These are phyloP conservation scores for Myxozyma geophila DNA, from an alignment of 805 yeast genomes.

Conservation along the genomic window DNA sequence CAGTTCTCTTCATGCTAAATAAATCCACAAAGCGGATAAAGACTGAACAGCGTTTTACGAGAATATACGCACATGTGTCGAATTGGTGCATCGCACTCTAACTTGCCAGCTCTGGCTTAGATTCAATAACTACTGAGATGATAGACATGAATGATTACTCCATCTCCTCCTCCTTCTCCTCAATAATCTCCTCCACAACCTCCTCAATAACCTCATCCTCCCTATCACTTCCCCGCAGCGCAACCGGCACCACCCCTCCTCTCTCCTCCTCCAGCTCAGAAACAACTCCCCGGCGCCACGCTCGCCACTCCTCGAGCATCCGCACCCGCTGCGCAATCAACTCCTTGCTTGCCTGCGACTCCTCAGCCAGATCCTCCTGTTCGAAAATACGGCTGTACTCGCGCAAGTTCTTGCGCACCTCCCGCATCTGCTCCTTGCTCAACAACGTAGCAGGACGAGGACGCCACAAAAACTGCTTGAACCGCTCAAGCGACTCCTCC, in stretches of 20 bases:
- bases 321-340: slow-evolving; percentile 82
- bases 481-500: slow-evolving; percentile 78
- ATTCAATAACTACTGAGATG: no score
- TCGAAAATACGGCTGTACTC: slow-evolving; percentile 93
- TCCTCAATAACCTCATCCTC: slow-evolving; percentile 72
- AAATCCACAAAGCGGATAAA: no score
- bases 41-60: no score
- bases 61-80: no score
- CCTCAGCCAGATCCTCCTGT: slow-evolving; percentile 94
- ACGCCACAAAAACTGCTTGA: slow-evolving; percentile 93
- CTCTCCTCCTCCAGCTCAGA: slow-evolving; percentile 53
- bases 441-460: slow-evolving; percentile 88
- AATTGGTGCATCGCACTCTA: no score
- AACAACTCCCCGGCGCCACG: slow-evolving; percentile 66
- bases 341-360: slow-evolving; percentile 88
- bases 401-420: slow-evolving; percentile 84
- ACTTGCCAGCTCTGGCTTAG: no score
- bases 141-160: no score
- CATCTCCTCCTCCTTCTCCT: slow-evolving; percentile 52
- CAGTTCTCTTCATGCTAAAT: no score
- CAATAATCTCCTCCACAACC: slow-evolving; percentile 62
- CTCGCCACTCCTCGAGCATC: slow-evolving; percentile 81
- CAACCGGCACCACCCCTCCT: slow-evolving; percentile 49
- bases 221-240: slow-evolving; percentile 44
- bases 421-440: slow-evolving; percentile 79